Evolutionary conservation across 441 rosid species (phyloP).

Genomic region (Eruca vesicaria): DNA sequence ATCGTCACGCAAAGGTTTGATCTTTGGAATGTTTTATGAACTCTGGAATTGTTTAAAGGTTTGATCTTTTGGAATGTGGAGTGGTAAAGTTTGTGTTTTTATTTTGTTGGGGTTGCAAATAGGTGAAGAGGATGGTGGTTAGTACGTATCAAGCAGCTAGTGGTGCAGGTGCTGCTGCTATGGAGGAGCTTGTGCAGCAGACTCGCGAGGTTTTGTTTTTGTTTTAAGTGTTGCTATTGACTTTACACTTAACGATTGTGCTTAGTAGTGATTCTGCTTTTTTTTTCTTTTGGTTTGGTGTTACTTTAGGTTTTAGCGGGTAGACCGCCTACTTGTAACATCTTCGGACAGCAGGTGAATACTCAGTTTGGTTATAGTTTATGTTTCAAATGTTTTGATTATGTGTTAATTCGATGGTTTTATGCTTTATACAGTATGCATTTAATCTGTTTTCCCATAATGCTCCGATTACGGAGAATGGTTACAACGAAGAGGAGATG

Average conservation of each 20-base stretch:
- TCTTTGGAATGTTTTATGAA: conserved; percentile 1
- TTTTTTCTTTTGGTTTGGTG: conserved; percentile 12
- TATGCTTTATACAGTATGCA: conserved; percentile 71
- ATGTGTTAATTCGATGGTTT: background rate
- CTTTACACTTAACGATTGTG: background rate
- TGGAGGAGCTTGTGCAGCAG: conserved; percentile 95
- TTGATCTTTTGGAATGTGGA: background rate
- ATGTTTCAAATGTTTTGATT: background rate
- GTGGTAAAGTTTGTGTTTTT: background rate
- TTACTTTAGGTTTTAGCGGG: conserved; percentile 73
- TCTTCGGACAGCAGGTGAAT: conserved; percentile 76
- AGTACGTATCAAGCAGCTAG: conserved; percentile 99
- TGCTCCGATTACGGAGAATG: conserved; percentile 76
- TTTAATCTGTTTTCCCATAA: conserved; percentile 95
- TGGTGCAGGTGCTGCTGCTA: conserved; percentile 98
- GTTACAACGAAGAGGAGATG: conserved; percentile 99
- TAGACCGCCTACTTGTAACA: conserved; percentile 76
- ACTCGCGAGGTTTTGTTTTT: conserved; percentile 79
- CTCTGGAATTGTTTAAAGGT: conserved; percentile 49
- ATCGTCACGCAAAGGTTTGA: conserved; percentile 69
- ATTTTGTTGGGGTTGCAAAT: background rate
- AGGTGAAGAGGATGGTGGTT: conserved; percentile 95
- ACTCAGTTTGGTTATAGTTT: background rate
- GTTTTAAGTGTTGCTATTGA: background rate
- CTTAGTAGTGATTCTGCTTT: background rate